A percentile compares a stretch with the other conserved stretches of the same genome.
phyloP scores from a whole-genome alignment of 441 rosid genomes.

The Syzygium syzygioides region DNA sequence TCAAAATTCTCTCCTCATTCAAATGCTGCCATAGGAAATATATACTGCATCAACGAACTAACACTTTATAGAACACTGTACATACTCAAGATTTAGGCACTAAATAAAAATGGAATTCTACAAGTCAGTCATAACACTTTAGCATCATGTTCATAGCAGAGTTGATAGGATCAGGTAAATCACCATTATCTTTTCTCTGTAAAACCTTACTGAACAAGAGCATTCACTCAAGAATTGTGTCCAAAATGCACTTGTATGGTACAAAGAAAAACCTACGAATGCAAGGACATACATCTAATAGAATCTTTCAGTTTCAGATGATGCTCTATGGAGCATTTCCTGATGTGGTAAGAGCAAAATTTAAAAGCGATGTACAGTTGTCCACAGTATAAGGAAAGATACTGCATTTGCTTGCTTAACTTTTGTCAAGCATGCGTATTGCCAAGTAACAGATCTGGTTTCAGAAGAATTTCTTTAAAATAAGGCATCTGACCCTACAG shows the following conservation, averaged over 20 bases:
- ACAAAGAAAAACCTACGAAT: background rate
- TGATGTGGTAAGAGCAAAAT: background rate
- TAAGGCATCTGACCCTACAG: background rate
- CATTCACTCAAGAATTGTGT: background rate
- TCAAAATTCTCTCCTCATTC: constrained; percentile 69
- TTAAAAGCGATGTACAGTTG: background rate
- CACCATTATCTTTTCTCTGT: background rate
- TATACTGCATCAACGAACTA: background rate
- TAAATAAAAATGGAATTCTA: background rate
- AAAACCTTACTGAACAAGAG: background rate
- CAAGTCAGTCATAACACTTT: background rate
- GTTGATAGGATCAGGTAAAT: background rate
- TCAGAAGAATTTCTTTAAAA: background rate
- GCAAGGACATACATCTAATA: background rate
- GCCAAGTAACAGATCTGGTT: background rate
- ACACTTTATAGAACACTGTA: background rate
- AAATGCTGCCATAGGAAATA: constrained; percentile 52
- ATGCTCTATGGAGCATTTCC: background rate
- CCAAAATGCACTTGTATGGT: background rate
- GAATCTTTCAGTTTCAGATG: background rate
- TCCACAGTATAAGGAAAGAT: background rate
- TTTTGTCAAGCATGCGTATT: background rate
- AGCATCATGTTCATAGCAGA: background rate
- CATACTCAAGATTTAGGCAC: background rate
- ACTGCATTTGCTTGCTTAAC: background rate